Base-by-base conservation (phyloP, 192 early-diverging fungal species). In the Neocallimastix lanati region DNA sequence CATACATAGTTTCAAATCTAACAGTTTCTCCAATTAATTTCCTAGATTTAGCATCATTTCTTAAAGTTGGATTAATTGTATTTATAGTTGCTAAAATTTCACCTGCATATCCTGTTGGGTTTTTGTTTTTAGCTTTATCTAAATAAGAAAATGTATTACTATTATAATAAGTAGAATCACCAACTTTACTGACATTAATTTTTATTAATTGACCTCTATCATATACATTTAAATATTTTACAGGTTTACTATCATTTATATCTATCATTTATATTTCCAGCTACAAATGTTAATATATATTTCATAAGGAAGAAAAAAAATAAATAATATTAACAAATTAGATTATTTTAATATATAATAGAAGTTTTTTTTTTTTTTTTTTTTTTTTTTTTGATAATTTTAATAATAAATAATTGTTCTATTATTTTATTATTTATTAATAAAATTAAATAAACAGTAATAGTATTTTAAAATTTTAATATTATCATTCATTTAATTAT, bases 101-200 rank as follows among this genome's bases (percentile, higher is more conserved):
- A 81, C 80, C 79, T 78, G 87, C 35, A 92, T 92, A 78, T 86
- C 90, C 80, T 79, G 80, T 58, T 84, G 87, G 76, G 89, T 91
- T 0, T 87, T 94, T 78, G 89, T 91, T 0, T 87, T 94, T 78
- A 92, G 92, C 81, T 29, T 29, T 77, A 29, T 77, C 28, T 77
- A 29, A 29, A 77, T 29, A 77, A 77, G 76, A 29, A 77, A 77
- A 77, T 29, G 2, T 11, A 29, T 29, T 29, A 28, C 29, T 77
- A 11, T 77, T 77, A 28, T 6, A 6, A 29, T 77, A 29, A 29
- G 76, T 11, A 11, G 29, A 77, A 77, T 29, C 86, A 86, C 36
- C 85, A 88, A 81, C 93, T 98, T 79, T 97, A 94, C 80, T 93
- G 94, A 2, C 93, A 94, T 13, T 95, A 98, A 77, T 95, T 96